Percentiles rank a stretch among this genome's conserved stretches.
These are phyloP conservation scores for Geosmithia morbida DNA, from an alignment of 2,329 filamentous ascomycete species.

Conservation along the genomic window DNA sequence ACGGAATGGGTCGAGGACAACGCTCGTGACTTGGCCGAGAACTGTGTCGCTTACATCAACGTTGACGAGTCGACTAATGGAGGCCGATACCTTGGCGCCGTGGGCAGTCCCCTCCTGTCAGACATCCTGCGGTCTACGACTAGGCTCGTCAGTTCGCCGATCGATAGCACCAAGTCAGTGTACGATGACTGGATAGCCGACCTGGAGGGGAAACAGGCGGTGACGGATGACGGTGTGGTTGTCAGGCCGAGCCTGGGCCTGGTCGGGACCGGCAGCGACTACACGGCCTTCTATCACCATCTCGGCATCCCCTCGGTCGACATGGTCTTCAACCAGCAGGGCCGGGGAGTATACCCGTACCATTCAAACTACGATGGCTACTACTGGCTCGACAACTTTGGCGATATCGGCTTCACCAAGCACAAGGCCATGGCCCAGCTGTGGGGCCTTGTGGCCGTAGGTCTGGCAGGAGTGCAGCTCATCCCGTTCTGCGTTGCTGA, in stretches of 20 bases:
- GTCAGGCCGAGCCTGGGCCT: constrained; percentile 23
- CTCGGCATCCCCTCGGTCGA: constrained; percentile 39
- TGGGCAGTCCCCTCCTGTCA: constrained; percentile 46
- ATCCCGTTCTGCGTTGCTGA: not conserved
- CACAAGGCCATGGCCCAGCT: constrained; percentile 35
- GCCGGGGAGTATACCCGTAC: constrained; percentile 43
- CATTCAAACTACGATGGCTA: constrained; percentile 65
- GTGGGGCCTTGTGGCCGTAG: constrained; percentile 10
- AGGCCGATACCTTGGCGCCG: constrained; percentile 36
- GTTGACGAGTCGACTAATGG: constrained; percentile 24
- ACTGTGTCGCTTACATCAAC: constrained; percentile 46
- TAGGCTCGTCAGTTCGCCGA: constrained; percentile 28
- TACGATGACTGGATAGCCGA: constrained; percentile 26
- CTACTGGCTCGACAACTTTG: constrained; percentile 57
- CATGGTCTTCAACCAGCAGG: constrained; percentile 27
- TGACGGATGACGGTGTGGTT: constrained; percentile 12
- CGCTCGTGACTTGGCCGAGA: constrained; percentile 47
- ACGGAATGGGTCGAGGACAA: constrained; percentile 69
- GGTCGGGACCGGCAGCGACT: constrained; percentile 45
- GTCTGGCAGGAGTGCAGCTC: constrained; percentile 3
- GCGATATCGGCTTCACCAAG: constrained; percentile 40
- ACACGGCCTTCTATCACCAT: constrained; percentile 45
- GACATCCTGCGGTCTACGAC: constrained; percentile 39
- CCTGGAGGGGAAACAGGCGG: not conserved
- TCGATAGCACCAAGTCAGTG: constrained; percentile 30